Percentiles rank a stretch among this genome's conserved stretches.
Evolutionary conservation across 2,329 filamentous ascomycete genomes (phyloP).

Genomic region (Coleophoma crateriformis): DNA sequence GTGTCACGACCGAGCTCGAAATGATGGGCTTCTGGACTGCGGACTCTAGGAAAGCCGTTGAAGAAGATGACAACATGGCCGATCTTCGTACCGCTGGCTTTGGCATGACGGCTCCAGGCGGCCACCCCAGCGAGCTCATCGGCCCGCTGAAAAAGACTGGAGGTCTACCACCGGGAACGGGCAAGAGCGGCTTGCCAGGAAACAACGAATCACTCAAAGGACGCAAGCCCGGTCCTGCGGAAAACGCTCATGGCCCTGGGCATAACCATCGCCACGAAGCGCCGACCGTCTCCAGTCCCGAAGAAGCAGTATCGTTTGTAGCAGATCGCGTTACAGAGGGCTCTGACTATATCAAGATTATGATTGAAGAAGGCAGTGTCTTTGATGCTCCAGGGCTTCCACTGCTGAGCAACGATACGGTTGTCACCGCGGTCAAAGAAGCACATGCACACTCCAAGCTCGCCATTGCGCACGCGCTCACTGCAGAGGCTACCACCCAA

Average conservation of each 20-base stretch:
- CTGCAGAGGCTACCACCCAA: background rate
- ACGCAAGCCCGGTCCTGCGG: background rate
- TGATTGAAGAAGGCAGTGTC: conserved; percentile 1
- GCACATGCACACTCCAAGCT: conserved; percentile 1
- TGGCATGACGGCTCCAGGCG: conserved; percentile 1
- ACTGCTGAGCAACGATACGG: conserved; percentile 1
- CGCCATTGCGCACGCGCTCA: conserved; percentile 8
- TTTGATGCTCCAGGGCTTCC: background rate
- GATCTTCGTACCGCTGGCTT: conserved; percentile 1
- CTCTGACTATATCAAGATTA: conserved; percentile 7
- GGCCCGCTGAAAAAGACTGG: background rate
- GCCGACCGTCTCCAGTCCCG: background rate
- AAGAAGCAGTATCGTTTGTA: conserved; percentile 5
- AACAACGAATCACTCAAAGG: background rate
- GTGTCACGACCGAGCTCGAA: conserved; percentile 7
- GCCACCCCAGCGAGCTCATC: background rate
- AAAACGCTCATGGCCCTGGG: background rate
- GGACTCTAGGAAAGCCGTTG: background rate
- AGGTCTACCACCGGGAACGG: background rate
- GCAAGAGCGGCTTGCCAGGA: too few relatives aligned
- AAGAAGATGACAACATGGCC: background rate
- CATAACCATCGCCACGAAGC: background rate
- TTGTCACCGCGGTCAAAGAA: conserved; percentile 1
- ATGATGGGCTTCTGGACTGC: conserved; percentile 4
- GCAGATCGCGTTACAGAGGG: conserved; percentile 2